These are phyloP conservation scores for Artemisia argyi DNA, from an alignment of 129 eudicot species.

Conservation along the genomic window DNA sequence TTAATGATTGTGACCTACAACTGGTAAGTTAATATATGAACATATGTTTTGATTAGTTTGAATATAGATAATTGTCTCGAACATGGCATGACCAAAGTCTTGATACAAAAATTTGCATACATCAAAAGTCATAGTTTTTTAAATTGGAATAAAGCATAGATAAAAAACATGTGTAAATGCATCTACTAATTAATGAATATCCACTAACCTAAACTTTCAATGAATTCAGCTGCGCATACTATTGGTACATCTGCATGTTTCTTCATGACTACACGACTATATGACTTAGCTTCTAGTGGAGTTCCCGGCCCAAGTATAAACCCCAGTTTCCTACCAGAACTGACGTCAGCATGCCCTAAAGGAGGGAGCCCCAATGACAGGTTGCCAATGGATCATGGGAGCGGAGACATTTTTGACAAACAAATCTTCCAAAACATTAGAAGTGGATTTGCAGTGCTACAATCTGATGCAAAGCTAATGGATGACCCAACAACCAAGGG, in stretches of 20 bases:
- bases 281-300: conserved; percentile 42
- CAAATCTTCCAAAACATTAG: conserved; percentile 51
- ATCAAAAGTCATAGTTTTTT: no score
- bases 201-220: background rate
- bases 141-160: no score
- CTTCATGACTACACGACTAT: conserved; percentile 63
- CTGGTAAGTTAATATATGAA: background rate
- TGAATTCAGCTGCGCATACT: conserved; percentile 67
- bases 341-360: conserved; percentile 47
- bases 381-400: conserved; percentile 56
- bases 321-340: conserved; percentile 50
- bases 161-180: background rate
- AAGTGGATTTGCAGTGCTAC: conserved; percentile 61
- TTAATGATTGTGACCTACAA: background rate
- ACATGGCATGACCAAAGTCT: background rate
- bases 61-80: background rate
- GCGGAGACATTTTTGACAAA: conserved; percentile 48
- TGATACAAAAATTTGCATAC: no score
- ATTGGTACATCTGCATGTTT: conserved; percentile 81
- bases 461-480: conserved; percentile 60
- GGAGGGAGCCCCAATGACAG: conserved; percentile 37
- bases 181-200: background rate
- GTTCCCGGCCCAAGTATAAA: conserved; percentile 63
- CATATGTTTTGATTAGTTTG: no score
- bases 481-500: conserved; percentile 46